Percentiles rank a stretch among this genome's conserved stretches.
Conservation (phyloP, 148 eudicot genomes). For the Persicaria tinctoria region DNA sequence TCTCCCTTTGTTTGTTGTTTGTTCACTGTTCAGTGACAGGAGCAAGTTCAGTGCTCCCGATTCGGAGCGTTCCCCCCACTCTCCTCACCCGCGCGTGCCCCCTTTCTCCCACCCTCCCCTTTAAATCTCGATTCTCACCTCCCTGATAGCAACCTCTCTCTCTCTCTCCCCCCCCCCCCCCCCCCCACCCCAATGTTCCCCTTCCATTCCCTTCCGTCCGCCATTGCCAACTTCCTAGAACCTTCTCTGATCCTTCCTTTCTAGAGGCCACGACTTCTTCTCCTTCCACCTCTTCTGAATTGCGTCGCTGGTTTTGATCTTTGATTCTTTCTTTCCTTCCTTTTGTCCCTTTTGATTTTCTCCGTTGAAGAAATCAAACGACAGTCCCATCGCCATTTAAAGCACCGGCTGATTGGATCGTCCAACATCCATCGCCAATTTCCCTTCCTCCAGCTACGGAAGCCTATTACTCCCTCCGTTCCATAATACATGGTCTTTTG, state of each 20-base stretch:
- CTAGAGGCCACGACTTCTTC: slow-evolving; percentile 13
- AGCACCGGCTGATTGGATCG: background rate
- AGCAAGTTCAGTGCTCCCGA: slow-evolving; percentile 7
- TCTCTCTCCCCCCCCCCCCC: background rate
- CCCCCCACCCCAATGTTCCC: background rate
- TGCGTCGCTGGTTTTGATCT: slow-evolving; percentile 6
- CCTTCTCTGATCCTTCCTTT: slow-evolving; percentile 11
- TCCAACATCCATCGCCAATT: background rate
- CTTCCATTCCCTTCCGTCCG: background rate
- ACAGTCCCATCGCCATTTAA: background rate
- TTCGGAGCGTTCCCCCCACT: background rate
- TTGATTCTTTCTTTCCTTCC: background rate
- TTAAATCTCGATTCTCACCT: slow-evolving; percentile 13
- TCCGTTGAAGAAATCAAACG: slow-evolving; percentile 12
- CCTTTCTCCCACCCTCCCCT: slow-evolving; percentile 5
- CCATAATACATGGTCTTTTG: too few relatives aligned
- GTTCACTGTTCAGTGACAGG: slow-evolving; percentile 4
- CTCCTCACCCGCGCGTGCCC: background rate
- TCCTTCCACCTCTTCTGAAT: background rate
- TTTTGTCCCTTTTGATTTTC: background rate
- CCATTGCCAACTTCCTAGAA: slow-evolving; percentile 14
- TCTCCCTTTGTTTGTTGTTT: background rate
- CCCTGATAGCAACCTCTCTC: slow-evolving; percentile 14
- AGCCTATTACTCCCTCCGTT: too few relatives aligned
- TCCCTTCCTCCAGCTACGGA: background rate